A percentile compares a stretch with the other conserved stretches of the same genome.
Evolutionary conservation across 2,329 filamentous ascomycete genomes (phyloP).

Genomic region (Sclerotinia subarctica): DNA sequence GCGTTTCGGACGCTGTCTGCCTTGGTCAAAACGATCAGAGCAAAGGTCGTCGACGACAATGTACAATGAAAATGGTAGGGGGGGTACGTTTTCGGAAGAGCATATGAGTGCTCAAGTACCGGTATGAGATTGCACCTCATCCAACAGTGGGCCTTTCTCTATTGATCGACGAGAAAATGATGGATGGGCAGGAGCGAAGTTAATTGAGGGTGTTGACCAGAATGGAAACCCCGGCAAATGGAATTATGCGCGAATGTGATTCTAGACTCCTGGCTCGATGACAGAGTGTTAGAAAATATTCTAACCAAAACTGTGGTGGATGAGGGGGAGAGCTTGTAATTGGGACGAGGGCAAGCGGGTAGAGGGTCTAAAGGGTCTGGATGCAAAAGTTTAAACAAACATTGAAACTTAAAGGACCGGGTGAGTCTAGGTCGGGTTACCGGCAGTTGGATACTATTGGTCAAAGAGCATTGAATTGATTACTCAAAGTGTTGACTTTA

Average conservation of each 20-base stretch:
- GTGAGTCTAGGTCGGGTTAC: slow-evolving; percentile 2
- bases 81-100: neutral
- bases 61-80: neutral
- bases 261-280: slow-evolving; percentile 17
- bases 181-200: neutral
- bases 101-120: slow-evolving; percentile 1
- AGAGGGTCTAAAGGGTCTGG: slow-evolving; percentile 4
- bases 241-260: slow-evolving; percentile 10
- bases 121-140: slow-evolving; percentile 2
- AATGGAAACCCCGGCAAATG: slow-evolving; percentile 6
- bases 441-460: neutral
- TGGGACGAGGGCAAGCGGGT: neutral
- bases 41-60: neutral
- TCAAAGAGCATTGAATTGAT: slow-evolving; percentile 6
- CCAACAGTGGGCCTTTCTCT: slow-evolving; percentile 5
- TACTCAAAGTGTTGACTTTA: neutral
- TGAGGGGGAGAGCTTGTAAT: neutral
- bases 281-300: slow-evolving; percentile 6
- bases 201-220: neutral
- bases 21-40: neutral
- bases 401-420: neutral
- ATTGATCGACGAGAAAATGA: neutral
- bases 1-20: slow-evolving; percentile 16
- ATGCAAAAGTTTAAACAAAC: slow-evolving; percentile 14
- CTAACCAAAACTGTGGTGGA: neutral